Conservation (phyloP, 2,329 filamentous ascomycete genomes). For the Plenodomus tracheiphilus region DNA sequence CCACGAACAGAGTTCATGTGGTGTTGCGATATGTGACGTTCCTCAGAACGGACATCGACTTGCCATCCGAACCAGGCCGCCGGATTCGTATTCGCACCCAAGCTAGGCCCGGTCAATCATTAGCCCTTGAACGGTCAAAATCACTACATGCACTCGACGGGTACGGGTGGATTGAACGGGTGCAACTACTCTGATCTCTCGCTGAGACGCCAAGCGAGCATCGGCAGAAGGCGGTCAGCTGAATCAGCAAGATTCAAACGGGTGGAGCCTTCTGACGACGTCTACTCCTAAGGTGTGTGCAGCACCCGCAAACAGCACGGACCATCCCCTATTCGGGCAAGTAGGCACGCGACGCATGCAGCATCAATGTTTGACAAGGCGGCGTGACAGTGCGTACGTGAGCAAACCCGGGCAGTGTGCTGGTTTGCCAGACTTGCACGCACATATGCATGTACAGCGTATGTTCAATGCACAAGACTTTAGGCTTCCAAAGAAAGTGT, state of each 20-base stretch:
- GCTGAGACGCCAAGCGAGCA: not conserved
- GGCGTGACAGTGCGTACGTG: not conserved
- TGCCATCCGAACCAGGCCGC: too few relatives aligned
- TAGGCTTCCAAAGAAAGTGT: not conserved
- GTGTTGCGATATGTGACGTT: too few relatives aligned
- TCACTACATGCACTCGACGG: too few relatives aligned
- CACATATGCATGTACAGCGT: not conserved
- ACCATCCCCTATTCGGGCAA: not conserved
- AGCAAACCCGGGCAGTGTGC: too few relatives aligned
- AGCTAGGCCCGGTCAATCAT: too few relatives aligned
- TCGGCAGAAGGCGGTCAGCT: too few relatives aligned
- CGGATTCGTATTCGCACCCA: too few relatives aligned
- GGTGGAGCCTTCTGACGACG: not conserved
- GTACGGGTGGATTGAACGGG: too few relatives aligned
- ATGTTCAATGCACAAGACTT: not conserved
- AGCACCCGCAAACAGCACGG: not conserved
- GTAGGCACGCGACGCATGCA: conserved; percentile 1
- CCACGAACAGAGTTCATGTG: too few relatives aligned
- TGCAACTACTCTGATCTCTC: too few relatives aligned
- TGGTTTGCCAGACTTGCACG: not conserved
- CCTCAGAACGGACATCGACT: too few relatives aligned
- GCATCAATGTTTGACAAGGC: not conserved
- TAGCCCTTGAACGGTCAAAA: too few relatives aligned
- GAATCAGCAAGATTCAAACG: not conserved
- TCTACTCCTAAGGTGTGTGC: not conserved